Evolutionary conservation across 148 eudicot species (phyloP), one percentile per base, ranked within the genome.

Genomic region (Pouteria glomerata): DNA sequence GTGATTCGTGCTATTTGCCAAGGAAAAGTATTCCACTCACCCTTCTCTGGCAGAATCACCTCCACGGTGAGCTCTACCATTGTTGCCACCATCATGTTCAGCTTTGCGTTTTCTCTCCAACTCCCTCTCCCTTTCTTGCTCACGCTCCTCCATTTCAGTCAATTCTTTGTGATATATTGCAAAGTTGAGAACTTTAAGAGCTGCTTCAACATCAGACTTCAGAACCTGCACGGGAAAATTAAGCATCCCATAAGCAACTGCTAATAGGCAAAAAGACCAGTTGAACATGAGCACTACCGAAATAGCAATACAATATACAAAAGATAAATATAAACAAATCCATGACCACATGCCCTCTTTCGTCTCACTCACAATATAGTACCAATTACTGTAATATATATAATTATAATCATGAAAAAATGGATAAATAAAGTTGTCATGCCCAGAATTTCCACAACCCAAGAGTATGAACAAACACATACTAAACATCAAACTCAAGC

Each of bases 91-190:
- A 79, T 89, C 91, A 53, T 85, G 70, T 52, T 84, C 90, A 76
- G 90, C 88, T 81, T 79, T 85, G 70, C 89, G 86, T 57, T 87
- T 87, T 68, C 86, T 86, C 74, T 85, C 92, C 73, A 77, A 63
- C 77, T 93, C 97, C 81, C 73, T 88, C 45, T 79, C 86, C 69
- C 87, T 81, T 79, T 78, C 94, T 67, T 92, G 83, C 79, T 96
- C 96, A 45, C 99, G 92, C 65, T 88, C 99, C 63, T 92, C 97
- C 99, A 96, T 96, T 47, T 96, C 96, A 63, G 80, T 92, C 82
- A 96, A 83, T 79, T 96, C 99, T 82, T 87, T 86, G 73, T 96
- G 99, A 84, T 96, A 92, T 74, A 96, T 96, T 61, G 99, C 99
- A 69, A 96, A 96, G 79, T 96, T 92, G 66, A 96, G 73, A 77